Evolutionary conservation across 352 stramenopile genomes (phyloP), one percentile per base, ranked within the genome.

Genomic region (Thraustotheca clavata): DNA sequence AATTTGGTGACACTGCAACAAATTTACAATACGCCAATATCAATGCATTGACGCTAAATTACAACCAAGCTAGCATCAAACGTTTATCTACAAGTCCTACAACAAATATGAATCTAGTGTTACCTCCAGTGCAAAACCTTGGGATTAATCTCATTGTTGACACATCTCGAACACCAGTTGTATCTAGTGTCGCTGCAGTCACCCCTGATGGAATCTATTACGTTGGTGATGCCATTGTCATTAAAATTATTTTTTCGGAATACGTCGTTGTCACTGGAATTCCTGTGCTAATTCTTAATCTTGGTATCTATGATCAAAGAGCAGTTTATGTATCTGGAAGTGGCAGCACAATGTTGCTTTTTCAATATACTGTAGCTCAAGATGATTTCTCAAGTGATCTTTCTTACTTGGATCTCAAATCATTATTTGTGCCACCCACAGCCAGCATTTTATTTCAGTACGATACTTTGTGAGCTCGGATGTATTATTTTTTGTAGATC

Each of bases 321-420:
- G 86, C 82, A 1, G 43, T 73, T 11, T 94, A 91, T 60, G 62
- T 48, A 0, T 74, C 70, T 33, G 86, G 83, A 5, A 88, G 68
- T 16, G 79, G 79, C 0, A 75, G 75, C 3, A 88, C 66, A 0
- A 39, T 63, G 8, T 65, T 94, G 3, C 79, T 38, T 6, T 92
- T 94, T 39, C 59, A 69, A 16, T 94, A 93, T 54, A 72, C 80
- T 0, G 74, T 94, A 22, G 41, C 76, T 16, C 83, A 92, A 46
- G 71, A 71, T 20, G 85, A 94, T 59, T 91, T 87, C 57, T 88
- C 74, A 12, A 75, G 74, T 1, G 79, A 90, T 40, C 73, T 91
- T 41, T 79, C 90, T 39, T 94, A 94, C 59, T 75, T 91, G 20
- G 85, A 94, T 50, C 74, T 87, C 47, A 84, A 92, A 60, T 94